Conservation (phyloP, 2,329 filamentous ascomycete species). For the Phialocephala sp. region DNA sequence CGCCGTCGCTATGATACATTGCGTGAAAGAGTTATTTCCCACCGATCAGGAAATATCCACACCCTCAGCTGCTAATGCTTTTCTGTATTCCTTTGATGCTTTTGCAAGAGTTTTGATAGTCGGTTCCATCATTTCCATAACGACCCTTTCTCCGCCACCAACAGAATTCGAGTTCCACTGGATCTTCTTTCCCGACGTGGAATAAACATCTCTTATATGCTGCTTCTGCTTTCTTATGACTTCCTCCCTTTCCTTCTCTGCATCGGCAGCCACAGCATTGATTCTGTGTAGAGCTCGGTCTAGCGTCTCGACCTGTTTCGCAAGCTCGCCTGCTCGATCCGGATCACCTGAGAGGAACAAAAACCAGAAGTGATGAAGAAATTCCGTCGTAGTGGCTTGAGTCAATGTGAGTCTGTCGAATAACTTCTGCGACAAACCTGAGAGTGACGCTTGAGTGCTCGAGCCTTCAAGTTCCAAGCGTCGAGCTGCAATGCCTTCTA, state of each 20-base stretch:
- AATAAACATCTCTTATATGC: constrained; percentile 72
- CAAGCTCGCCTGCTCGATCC: constrained; percentile 79
- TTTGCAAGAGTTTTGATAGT: constrained; percentile 72
- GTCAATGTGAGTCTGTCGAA: constrained; percentile 73
- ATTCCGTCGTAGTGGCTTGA: constrained; percentile 92
- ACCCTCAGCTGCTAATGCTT: constrained; percentile 68
- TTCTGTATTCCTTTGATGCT: constrained; percentile 74
- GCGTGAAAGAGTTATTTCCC: not conserved
- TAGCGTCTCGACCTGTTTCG: constrained; percentile 82
- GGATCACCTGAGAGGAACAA: constrained; percentile 89
- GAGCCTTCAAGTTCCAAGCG: constrained; percentile 62
- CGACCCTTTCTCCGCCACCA: constrained; percentile 76
- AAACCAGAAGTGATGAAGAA: constrained; percentile 96
- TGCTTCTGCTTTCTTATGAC: constrained; percentile 70
- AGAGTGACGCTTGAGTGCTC: constrained; percentile 35
- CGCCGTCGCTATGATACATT: constrained; percentile 39
- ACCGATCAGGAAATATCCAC: constrained; percentile 33
- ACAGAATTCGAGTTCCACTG: constrained; percentile 71
- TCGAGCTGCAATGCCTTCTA: constrained; percentile 67
- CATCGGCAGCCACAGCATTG: constrained; percentile 77
- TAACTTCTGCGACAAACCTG: constrained; percentile 54
- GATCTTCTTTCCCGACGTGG: constrained; percentile 75
- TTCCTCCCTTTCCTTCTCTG: constrained; percentile 74
- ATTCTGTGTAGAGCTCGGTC: constrained; percentile 79
- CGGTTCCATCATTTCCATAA: constrained; percentile 77